Evolutionary conservation across 805 yeast species (phyloP).

Genomic region (Candida mattraensis): DNA sequence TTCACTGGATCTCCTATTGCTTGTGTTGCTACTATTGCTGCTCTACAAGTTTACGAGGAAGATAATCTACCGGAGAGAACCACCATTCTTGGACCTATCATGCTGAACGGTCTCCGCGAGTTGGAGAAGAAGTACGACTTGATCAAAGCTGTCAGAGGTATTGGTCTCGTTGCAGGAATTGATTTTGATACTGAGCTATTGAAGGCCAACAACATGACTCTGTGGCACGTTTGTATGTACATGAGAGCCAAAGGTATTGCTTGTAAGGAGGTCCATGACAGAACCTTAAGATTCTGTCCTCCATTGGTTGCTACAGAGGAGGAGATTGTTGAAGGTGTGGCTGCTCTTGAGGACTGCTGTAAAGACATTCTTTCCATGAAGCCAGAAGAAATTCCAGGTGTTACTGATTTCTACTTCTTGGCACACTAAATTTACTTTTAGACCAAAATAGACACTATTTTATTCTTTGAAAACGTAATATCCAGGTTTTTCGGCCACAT

Average conservation of each 20-base stretch:
- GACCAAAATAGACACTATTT: background rate
- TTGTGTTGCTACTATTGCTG: conserved; percentile 28
- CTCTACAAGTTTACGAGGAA: conserved; percentile 28
- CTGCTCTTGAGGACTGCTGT: conserved; percentile 21
- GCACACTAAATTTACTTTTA: conserved; percentile 7
- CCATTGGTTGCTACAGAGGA: conserved; percentile 22
- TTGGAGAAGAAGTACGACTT: conserved; percentile 18
- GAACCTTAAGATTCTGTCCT: conserved; percentile 25
- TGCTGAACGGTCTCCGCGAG: conserved; percentile 20
- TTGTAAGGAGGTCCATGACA: conserved; percentile 26
- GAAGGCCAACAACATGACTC: conserved; percentile 13
- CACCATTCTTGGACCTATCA: conserved; percentile 18
- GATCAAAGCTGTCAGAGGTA: conserved; percentile 25
- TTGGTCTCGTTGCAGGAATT: conserved; percentile 27
- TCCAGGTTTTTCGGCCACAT: conserved; percentile 57
- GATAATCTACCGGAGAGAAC: conserved; percentile 26
- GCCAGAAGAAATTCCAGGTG: conserved; percentile 21
- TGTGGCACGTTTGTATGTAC: conserved; percentile 30
- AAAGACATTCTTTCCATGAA: conserved; percentile 12
- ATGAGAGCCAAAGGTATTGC: conserved; percentile 29
- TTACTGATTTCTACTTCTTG: conserved; percentile 16
- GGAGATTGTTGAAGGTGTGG: conserved; percentile 18
- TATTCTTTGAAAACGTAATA: conserved; percentile 49
- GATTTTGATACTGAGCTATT: conserved; percentile 22
- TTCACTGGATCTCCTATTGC: conserved; percentile 31